Base-by-base conservation (phyloP, 192 early-diverging fungal species). In the Backusella circina region DNA sequence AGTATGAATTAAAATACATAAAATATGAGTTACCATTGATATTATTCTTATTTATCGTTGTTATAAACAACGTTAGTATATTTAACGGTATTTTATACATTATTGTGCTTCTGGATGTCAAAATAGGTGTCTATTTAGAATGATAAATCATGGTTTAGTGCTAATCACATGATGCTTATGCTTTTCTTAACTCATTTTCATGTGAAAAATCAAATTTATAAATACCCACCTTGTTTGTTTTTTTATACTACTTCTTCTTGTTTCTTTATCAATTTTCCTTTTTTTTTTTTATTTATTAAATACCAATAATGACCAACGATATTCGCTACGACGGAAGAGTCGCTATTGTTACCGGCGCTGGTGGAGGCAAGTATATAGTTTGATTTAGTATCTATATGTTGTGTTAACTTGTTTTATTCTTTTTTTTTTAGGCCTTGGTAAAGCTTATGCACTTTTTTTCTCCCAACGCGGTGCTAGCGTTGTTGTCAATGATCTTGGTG, bases 401-500 rank as follows among this genome's bases (percentile, higher is more conserved):
- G 13, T n/a, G n/a, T n/a, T n/a, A 10, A 12, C 36, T 23, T 18
- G 10, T 8, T 28, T 36, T n/a, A 15, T 7, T 15, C 10, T 70
- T 57, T 0, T 28, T 68, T 54, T 71, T 38, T 18, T 31, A 88
- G 87, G 91, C 32, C 90, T 95, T 35, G 93, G 93, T 47, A 90
- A 94, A 82, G 93, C 94, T 36, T 98, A 99, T 86, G 94, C 97
- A 72, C 84, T 93, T 64, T 95, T 93, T 80, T 98, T 98, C 83
- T 93, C 91, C 16, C 88, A 88, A 28, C 92, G 95, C 73, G 95
- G 97, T 66, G 96, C 96, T 65, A 90, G 91, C 26, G 96, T 99
- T 30, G 96, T 99, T 35, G 95, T 99, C 61, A 99, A 99, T 81
- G 97, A 99, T 82, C 90, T 99, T 51, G 97, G 97, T 36, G 86